Conservation (phyloP, 768 basidiomycete genomes). For the Termitomyces sp. region DNA sequence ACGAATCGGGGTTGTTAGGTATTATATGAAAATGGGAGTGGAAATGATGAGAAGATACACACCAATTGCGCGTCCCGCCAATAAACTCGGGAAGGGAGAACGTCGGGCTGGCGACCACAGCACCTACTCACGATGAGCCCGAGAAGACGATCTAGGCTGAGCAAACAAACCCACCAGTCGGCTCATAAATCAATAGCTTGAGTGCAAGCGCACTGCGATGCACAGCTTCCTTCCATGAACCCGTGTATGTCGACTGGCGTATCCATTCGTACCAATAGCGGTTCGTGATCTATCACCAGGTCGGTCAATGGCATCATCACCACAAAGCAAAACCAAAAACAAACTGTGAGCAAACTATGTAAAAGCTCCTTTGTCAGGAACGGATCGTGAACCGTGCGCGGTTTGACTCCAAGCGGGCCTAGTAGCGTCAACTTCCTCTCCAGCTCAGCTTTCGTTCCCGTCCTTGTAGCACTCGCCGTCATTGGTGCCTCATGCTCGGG, state of each 20-base stretch:
- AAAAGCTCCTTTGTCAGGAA: conserved; percentile 65
- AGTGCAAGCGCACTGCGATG: conserved; percentile 90
- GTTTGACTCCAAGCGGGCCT: conserved; percentile 30
- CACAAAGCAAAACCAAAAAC: background rate
- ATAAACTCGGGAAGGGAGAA: conserved; percentile 93
- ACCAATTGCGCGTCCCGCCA: conserved; percentile 90
- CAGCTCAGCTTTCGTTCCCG: conserved; percentile 6
- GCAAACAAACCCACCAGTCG: conserved; percentile 52
- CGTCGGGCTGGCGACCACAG: conserved; percentile 92
- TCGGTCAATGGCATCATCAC: background rate
- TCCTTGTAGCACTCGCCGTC: background rate
- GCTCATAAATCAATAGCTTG: conserved; percentile 91
- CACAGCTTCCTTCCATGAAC: conserved; percentile 95
- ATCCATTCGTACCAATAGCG: conserved; percentile 90
- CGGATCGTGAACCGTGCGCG: conserved; percentile 60
- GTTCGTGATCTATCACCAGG: conserved; percentile 53
- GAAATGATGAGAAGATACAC: conserved; percentile 14
- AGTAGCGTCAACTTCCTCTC: background rate
- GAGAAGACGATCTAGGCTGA: background rate
- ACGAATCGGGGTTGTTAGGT: background rate
- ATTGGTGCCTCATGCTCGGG: conserved; percentile 27
- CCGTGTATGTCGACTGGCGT: conserved; percentile 82
- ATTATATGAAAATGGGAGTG: no score
- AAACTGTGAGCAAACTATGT: conserved; percentile 45
- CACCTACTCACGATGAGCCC: conserved; percentile 41